Conservation (phyloP, 2,329 filamentous ascomycete species). For the Lecanicillium sp. region DNA sequence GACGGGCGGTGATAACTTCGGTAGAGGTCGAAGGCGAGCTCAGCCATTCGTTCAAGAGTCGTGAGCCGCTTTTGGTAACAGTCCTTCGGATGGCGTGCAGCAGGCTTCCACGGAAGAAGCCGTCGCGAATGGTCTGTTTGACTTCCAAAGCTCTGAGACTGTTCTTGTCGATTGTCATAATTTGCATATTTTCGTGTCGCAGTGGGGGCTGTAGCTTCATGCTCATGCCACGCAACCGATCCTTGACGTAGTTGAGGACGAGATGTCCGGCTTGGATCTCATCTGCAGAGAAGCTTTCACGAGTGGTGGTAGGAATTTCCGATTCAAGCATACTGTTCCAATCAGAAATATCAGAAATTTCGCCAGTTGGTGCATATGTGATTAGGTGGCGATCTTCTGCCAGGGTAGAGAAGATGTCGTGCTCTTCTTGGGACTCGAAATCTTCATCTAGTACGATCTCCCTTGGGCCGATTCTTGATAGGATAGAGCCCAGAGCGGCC, state of each 20-base stretch:
- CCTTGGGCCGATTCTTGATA: slow-evolving; percentile 75
- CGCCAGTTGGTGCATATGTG: slow-evolving; percentile 56
- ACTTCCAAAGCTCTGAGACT: slow-evolving; percentile 87
- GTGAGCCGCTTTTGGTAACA: slow-evolving; percentile 83
- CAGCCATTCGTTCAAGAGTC: slow-evolving; percentile 79
- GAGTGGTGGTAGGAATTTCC: slow-evolving; percentile 50
- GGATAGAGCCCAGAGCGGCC: slow-evolving; percentile 66
- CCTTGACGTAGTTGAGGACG: slow-evolving; percentile 77
- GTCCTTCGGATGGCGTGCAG: slow-evolving; percentile 86
- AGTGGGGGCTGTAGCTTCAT: slow-evolving; percentile 80
- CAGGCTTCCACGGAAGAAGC: slow-evolving; percentile 72
- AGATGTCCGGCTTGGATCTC: slow-evolving; percentile 75
- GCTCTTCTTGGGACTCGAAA: slow-evolving; percentile 50
- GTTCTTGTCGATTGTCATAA: slow-evolving; percentile 88
- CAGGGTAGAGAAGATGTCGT: slow-evolving; percentile 60
- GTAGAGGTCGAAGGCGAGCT: slow-evolving; percentile 86
- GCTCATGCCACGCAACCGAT: slow-evolving; percentile 68
- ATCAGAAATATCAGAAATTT: slow-evolving; percentile 46
- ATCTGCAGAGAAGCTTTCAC: slow-evolving; percentile 52
- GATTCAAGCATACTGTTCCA: slow-evolving; percentile 77
- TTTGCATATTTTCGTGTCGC: slow-evolving; percentile 65
- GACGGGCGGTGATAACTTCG: slow-evolving; percentile 66
- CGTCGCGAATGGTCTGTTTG: slow-evolving; percentile 76
- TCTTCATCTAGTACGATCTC: slow-evolving; percentile 75
- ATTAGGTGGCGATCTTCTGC: slow-evolving; percentile 70